Evolutionary conservation across 345 rosid genomes (phyloP), one percentile per base, ranked within the genome.

Genomic region (Lepidium aucheri): DNA sequence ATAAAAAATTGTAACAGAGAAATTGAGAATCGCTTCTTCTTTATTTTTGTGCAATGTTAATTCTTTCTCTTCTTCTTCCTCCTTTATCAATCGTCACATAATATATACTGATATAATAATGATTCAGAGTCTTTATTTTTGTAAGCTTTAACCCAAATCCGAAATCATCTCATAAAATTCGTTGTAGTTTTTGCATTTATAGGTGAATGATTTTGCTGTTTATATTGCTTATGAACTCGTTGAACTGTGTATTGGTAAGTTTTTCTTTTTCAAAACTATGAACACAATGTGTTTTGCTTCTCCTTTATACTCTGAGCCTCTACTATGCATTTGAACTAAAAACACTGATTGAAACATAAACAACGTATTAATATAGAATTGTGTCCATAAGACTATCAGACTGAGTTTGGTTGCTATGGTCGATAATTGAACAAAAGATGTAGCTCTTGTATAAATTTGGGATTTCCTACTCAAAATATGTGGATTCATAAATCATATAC

Each of bases 41-140:
- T n/a, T 8, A 41, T 65, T 17, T 15, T 39, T 16, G 33, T 52
- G 54, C 73, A 57, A 45, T 43, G 30, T 55, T 26, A 15, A 24
- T 46, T 59, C 30, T 42, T 9, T 10, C n/a, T 11, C 44, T 11
- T 54, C 41, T 13, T 53, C 39, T 39, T 17, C 26, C 20, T 41
- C 1, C 9, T 20, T 13, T 12, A 7, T 57, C 55, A 41, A 41
- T 58, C 7, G 41, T 46, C 40, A 26, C 61, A 68, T 47, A 56
- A 35, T 44, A 50, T 51, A 28, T 57, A 41, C 49, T 69, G 24
- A 32, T 68, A 54, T 58, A 40, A 50, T 61, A 49, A 50, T 41
- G n/a, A 49, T 60, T 60, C 35, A 11, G 60, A 50, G 60, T 55
- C 39, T 12, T 65, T 53, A 13, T 60, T 17, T 46, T 36, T 18